Evolutionary conservation across 768 basidiomycete species (phyloP).

Genomic region (Tremella yokohamensis): DNA sequence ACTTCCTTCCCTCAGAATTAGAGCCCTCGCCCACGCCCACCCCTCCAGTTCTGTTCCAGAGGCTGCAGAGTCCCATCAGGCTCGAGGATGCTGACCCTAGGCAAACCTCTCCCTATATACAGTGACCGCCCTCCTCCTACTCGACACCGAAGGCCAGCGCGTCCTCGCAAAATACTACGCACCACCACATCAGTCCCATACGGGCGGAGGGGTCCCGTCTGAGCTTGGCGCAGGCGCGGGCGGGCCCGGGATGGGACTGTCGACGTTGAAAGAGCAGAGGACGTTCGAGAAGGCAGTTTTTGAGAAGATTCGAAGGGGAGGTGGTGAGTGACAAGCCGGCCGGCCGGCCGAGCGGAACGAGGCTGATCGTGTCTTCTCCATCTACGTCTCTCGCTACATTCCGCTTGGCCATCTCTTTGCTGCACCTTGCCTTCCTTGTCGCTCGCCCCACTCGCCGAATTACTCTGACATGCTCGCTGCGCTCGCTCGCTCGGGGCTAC

Average conservation of each 20-base stretch:
- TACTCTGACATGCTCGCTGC: not conserved
- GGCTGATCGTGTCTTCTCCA: not conserved
- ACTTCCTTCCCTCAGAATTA: too few species aligned
- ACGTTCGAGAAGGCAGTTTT: conserved; percentile 92
- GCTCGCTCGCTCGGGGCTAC: not conserved
- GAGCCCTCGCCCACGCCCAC: too few species aligned
- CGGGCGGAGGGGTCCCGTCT: conserved; percentile 39
- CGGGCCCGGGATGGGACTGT: conserved; percentile 42
- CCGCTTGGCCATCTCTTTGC: not conserved
- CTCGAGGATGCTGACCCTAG: conserved; percentile 26
- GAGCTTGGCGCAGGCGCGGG: conserved; percentile 43
- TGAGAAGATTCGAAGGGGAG: conserved; percentile 91
- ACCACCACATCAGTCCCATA: conserved; percentile 57
- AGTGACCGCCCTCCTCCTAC: conserved; percentile 78
- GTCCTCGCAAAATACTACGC: conserved; percentile 94
- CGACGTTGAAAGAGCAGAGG: conserved; percentile 81
- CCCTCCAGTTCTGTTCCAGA: too few species aligned
- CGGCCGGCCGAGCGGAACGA: not conserved
- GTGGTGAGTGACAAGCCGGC: conserved; percentile 59
- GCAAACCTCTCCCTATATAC: conserved; percentile 81
- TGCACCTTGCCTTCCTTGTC: not conserved
- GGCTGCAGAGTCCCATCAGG: too few species aligned
- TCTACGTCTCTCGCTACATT: not conserved
- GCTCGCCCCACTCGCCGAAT: not conserved
- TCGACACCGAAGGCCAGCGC: conserved; percentile 92